Conservation (phyloP, 805 yeast genomes). For the Saccharomycopsis sp. region DNA sequence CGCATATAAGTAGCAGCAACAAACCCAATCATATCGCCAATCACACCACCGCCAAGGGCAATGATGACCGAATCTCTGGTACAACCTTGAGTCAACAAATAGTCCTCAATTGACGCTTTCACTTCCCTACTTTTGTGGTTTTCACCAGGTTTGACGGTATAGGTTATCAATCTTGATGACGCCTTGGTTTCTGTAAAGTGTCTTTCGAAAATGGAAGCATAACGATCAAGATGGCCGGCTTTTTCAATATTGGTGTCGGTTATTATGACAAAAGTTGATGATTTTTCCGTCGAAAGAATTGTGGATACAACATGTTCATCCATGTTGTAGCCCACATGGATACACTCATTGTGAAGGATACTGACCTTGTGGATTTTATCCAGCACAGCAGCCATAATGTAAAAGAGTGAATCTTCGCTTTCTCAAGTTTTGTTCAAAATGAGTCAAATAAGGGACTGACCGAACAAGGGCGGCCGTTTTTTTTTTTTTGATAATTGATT, state of each 20-base stretch:
- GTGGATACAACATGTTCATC: constrained; percentile 65
- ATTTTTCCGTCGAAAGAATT: constrained; percentile 49
- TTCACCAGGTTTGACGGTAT: constrained; percentile 86
- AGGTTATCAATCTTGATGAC: constrained; percentile 63
- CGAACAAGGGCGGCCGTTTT: neutral
- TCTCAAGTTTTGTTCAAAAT: neutral
- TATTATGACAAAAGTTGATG: constrained; percentile 87
- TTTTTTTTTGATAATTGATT: too few relatives aligned
- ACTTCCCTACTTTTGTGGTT: constrained; percentile 79
- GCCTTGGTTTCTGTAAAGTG: constrained; percentile 29
- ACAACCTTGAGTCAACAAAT: constrained; percentile 70
- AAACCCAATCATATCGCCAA: constrained; percentile 98
- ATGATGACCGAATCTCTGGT: constrained; percentile 91
- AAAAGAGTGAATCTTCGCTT: too few relatives aligned
- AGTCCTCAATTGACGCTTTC: constrained; percentile 91
- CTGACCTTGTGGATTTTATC: constrained; percentile 53
- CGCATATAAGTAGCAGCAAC: constrained; percentile 99
- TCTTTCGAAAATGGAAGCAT: constrained; percentile 35
- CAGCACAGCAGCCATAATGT: too few relatives aligned
- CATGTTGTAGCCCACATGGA: constrained; percentile 85
- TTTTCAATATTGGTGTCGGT: constrained; percentile 75
- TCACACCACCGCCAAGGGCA: constrained; percentile 97
- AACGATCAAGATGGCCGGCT: constrained; percentile 49
- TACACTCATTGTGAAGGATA: constrained; percentile 73
- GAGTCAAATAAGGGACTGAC: neutral